Evolutionary conservation across 345 rosid species (phyloP).

Genomic region (Gossypium ekmanianum): DNA sequence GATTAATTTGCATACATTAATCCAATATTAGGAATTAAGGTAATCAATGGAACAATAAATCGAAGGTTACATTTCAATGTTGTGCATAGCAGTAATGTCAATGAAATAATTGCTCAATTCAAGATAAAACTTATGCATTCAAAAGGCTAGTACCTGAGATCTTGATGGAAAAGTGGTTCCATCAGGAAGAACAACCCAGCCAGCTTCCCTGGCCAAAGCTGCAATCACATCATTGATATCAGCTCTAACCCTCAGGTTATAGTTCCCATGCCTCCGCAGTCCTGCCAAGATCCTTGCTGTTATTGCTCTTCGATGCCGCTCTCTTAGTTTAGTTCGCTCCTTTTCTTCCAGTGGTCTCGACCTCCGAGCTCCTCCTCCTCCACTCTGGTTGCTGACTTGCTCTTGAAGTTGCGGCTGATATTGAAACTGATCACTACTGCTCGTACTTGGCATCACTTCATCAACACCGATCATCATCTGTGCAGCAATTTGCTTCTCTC

Average conservation of each 20-base stretch:
- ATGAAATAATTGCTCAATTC: not conserved
- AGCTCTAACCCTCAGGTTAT: slow-evolving; percentile 97
- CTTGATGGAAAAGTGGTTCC: slow-evolving; percentile 97
- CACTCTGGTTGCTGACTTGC: slow-evolving; percentile 69
- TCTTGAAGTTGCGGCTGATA: slow-evolving; percentile 66
- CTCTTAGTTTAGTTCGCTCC: slow-evolving; percentile 95
- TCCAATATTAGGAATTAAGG: not conserved
- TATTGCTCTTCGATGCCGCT: slow-evolving; percentile 93
- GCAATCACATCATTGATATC: slow-evolving; percentile 98
- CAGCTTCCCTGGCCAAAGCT: slow-evolving; percentile 99
- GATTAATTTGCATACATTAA: not conserved
- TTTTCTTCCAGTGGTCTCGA: slow-evolving; percentile 88
- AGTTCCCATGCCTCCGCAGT: slow-evolving; percentile 91
- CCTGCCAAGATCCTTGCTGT: slow-evolving; percentile 98
- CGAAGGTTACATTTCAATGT: not conserved
- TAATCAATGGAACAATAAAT: not conserved
- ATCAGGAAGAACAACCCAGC: slow-evolving; percentile 99
- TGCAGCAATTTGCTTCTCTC: slow-evolving; percentile 45
- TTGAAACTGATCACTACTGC: slow-evolving; percentile 55
- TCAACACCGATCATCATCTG: slow-evolving; percentile 47
- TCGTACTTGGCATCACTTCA: slow-evolving; percentile 38
- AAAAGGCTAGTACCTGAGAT: slow-evolving; percentile 64
- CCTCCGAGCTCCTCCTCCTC: slow-evolving; percentile 70
- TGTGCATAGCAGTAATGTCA: slow-evolving; percentile 1
- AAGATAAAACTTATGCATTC: not conserved